phyloP scores from a whole-genome alignment of 768 basidiomycete genomes.

The Serendipita indica region DNA sequence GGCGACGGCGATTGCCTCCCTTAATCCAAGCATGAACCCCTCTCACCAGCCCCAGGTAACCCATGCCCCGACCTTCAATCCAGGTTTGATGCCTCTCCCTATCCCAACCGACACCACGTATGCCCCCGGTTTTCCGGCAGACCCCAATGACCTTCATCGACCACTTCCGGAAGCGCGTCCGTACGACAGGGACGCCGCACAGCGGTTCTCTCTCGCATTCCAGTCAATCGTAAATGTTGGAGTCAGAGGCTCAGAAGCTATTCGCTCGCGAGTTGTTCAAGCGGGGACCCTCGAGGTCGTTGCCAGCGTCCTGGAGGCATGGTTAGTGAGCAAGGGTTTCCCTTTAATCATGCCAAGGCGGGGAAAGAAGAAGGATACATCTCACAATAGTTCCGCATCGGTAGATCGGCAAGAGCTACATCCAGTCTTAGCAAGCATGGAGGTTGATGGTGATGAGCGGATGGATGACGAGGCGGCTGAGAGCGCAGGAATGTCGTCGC shows the following conservation, averaged over 20 bases:
- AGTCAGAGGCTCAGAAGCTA: constrained; percentile 84
- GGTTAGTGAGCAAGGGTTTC: constrained; percentile 79
- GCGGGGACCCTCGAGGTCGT: constrained; percentile 89
- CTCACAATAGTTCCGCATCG: neutral
- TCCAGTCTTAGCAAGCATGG: neutral
- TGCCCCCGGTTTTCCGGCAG: neutral
- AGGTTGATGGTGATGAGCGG: constrained; percentile 14
- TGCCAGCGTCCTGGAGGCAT: constrained; percentile 84
- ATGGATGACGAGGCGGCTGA: constrained; percentile 50
- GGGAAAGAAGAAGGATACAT: neutral
- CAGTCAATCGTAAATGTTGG: constrained; percentile 97
- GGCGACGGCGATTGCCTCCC: constrained; percentile 20
- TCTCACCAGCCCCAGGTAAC: constrained; percentile 40
- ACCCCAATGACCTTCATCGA: neutral
- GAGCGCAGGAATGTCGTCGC: neutral
- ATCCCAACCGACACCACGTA: neutral
- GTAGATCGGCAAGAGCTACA: neutral
- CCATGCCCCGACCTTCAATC: neutral
- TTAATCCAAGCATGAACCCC: constrained; percentile 20
- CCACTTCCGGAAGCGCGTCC: constrained; percentile 9
- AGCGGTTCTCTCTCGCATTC: constrained; percentile 84
- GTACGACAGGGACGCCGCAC: constrained; percentile 73
- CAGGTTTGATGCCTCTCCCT: neutral
- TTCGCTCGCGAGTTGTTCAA: constrained; percentile 83
- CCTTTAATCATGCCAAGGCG: constrained; percentile 23